These are phyloP conservation scores for Fraxinus platypoda DNA, from an alignment of 305 asterid species.

Conservation along the genomic window DNA sequence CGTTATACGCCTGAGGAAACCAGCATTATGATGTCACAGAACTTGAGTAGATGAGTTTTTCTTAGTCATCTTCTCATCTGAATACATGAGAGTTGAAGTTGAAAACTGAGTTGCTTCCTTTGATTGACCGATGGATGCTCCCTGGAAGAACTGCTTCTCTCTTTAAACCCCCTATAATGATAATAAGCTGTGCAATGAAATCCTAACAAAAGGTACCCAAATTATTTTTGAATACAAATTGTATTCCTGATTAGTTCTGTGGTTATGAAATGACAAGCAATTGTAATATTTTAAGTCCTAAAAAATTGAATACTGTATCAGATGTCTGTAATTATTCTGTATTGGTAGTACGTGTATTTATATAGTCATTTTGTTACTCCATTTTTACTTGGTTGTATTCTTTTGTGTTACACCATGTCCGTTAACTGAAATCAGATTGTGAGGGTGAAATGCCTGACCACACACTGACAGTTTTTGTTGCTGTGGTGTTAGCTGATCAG, in stretches of 20 bases:
- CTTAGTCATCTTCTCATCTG: not conserved
- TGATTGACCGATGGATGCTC: not conserved
- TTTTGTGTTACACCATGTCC: not conserved
- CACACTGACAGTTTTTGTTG: not conserved
- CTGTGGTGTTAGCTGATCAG: not conserved
- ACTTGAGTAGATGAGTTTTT: slow-evolving; percentile 3
- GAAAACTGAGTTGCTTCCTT: not conserved
- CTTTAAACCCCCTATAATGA: not conserved
- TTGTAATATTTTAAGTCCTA: not conserved
- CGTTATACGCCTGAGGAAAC: not conserved
- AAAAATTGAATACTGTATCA: not conserved
- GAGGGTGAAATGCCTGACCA: not conserved
- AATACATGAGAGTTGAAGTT: not conserved
- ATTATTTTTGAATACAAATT: not conserved
- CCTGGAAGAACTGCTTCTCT: not conserved
- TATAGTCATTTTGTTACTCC: not conserved
- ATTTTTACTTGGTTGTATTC: not conserved
- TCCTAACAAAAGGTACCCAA: not conserved
- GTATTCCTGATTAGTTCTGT: not conserved
- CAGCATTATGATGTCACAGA: not conserved
- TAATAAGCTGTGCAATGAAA: not conserved
- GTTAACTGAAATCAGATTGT: not conserved
- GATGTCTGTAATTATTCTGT: not conserved
- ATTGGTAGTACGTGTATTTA: not conserved
- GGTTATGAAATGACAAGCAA: not conserved